A percentile compares a stretch with the other conserved stretches of the same genome.
phyloP scores from a whole-genome alignment of 371 early-diverging fungal species.

The Sporodiniella umbellata region DNA sequence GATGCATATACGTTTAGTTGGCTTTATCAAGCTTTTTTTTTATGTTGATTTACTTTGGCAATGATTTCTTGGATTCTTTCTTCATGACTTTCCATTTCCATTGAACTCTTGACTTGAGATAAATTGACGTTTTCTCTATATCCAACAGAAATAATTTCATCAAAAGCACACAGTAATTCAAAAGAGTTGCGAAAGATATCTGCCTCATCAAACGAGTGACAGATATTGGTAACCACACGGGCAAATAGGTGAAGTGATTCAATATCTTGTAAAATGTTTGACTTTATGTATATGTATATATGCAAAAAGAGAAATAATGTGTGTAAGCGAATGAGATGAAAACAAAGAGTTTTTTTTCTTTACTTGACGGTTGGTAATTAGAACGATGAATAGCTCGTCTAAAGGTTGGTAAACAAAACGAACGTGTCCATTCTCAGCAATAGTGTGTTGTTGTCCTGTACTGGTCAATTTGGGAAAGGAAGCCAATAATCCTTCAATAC shows the following conservation, averaged over 20 bases:
- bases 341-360: neutral
- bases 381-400: conserved; percentile 89
- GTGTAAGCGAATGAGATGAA: neutral
- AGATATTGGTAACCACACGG: conserved; percentile 88
- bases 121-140: conserved; percentile 83
- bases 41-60: conserved; percentile 61
- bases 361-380: conserved; percentile 78
- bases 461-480: conserved; percentile 95
- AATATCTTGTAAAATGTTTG: conserved; percentile 90
- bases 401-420: conserved; percentile 97
- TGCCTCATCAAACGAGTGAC: conserved; percentile 77
- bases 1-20: no score
- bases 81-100: conserved; percentile 96
- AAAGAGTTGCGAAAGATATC: conserved; percentile 80
- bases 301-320: no score
- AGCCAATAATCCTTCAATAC: conserved; percentile 93
- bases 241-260: conserved; percentile 92
- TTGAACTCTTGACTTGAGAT: conserved; percentile 86
- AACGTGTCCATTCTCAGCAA: conserved; percentile 93
- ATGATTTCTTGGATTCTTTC: conserved; percentile 96
- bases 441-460: conserved; percentile 92
- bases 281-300: conserved; percentile 34
- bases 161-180: conserved; percentile 90
- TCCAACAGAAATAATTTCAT: conserved; percentile 92
- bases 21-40: neutral